A percentile compares a stretch with the other conserved stretches of the same genome.
phyloP scores from a whole-genome alignment of 1,284 basidiomycete species.

The Sphagnurus paluster region DNA sequence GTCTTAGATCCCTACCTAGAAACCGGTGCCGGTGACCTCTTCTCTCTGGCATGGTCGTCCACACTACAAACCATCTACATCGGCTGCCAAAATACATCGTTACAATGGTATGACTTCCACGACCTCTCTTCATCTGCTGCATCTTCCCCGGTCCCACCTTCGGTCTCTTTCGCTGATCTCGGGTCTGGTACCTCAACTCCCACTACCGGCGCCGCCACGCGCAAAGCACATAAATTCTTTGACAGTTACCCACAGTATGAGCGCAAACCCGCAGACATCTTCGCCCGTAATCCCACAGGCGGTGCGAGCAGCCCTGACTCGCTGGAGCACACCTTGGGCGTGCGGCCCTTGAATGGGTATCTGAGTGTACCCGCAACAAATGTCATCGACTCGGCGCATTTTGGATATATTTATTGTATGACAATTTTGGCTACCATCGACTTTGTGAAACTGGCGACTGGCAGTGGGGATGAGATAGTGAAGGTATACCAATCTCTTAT shows the following conservation, averaged over 20 bases:
- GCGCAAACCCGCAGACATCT: conserved; percentile 60
- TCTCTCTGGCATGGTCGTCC: conserved; percentile 83
- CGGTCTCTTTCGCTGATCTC: conserved; percentile 20
- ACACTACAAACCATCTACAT: conserved; percentile 76
- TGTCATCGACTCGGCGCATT: conserved; percentile 87
- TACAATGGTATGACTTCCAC: conserved; percentile 81
- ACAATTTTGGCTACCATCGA: conserved; percentile 50
- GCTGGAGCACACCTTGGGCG: conserved; percentile 19
- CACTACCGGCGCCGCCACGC: conserved; percentile 33
- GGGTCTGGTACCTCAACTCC: conserved; percentile 51
- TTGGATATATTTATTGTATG: conserved; percentile 93
- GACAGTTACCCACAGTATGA: conserved; percentile 76
- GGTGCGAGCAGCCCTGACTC: conserved; percentile 31
- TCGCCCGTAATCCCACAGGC: conserved; percentile 50
- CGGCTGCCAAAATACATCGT: conserved; percentile 88
- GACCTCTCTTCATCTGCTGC: conserved; percentile 18
- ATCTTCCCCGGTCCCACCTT: conserved; percentile 22
- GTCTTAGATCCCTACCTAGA: conserved; percentile 84
- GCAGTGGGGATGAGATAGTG: conserved; percentile 87
- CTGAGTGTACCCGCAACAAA: conserved; percentile 66
- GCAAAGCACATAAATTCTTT: conserved; percentile 78
- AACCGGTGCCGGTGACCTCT: conserved; percentile 86
- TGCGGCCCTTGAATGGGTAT: conserved; percentile 30
- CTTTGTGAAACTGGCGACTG: conserved; percentile 68
- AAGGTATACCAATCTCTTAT: conserved; percentile 54